Evolutionary conservation across 352 stramenopile genomes (phyloP).

Genomic region (Elongisporangium anandrum): DNA sequence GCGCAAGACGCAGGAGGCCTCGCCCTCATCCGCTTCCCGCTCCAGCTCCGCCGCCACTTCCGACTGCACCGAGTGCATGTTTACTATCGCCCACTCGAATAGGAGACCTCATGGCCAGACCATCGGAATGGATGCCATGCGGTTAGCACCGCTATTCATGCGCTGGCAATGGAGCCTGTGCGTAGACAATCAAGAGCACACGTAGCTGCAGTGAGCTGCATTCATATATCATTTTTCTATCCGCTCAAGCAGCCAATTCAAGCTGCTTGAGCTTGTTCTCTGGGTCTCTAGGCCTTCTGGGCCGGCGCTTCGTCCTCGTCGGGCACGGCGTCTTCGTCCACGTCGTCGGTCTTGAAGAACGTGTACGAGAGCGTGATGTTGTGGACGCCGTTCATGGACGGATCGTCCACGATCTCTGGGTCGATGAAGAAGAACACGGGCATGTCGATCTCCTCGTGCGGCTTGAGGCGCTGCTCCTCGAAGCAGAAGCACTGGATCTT

Average conservation of each 20-base stretch:
- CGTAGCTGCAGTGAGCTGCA: neutral
- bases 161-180: too few species aligned
- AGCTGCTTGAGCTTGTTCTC: too few species aligned
- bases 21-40: neutral
- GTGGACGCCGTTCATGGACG: slow-evolving; percentile 93
- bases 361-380: slow-evolving; percentile 98
- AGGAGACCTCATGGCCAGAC: too few species aligned
- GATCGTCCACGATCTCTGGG: slow-evolving; percentile 97
- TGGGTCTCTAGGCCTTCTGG: neutral
- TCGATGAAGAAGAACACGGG: slow-evolving; percentile 99
- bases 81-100: neutral
- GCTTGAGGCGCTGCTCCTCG: slow-evolving; percentile 97
- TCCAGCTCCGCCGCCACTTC: neutral
- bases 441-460: slow-evolving; percentile 98
- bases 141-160: too few species aligned
- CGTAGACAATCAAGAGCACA: too few species aligned
- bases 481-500: slow-evolving; percentile 99
- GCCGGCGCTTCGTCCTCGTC: slow-evolving; percentile 37
- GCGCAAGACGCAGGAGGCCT: neutral
- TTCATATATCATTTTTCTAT: neutral
- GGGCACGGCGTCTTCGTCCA: slow-evolving; percentile 89
- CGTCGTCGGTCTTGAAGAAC: slow-evolving; percentile 97
- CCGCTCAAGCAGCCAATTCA: too few species aligned
- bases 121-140: too few species aligned
- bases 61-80: neutral